phyloP scores from a whole-genome alignment of 2,329 filamentous ascomycete species.

The Thelonectria olida region DNA sequence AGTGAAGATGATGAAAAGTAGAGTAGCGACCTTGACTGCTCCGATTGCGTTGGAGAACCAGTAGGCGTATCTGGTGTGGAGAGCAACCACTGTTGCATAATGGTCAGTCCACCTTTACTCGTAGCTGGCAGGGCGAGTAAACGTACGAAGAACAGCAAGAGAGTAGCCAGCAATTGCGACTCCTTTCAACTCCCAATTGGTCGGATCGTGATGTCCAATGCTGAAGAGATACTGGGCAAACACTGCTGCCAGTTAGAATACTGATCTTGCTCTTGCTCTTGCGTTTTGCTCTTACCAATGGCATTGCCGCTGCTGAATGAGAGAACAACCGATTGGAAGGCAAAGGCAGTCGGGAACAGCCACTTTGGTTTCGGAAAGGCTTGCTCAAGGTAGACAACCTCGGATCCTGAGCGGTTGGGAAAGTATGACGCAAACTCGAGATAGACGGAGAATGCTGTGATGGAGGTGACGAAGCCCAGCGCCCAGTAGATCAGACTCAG shows the following conservation, averaged over 20 bases:
- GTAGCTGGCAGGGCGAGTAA: background rate
- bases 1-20: slow-evolving; percentile 68
- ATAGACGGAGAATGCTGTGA: slow-evolving; percentile 65
- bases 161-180: slow-evolving; percentile 72
- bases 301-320: slow-evolving; percentile 74
- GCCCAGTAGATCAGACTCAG: slow-evolving; percentile 71
- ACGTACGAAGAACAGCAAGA: slow-evolving; percentile 62
- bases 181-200: slow-evolving; percentile 72
- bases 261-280: background rate
- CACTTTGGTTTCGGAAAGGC: slow-evolving; percentile 70
- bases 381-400: slow-evolving; percentile 75
- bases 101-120: background rate
- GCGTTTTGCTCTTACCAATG: slow-evolving; percentile 51
- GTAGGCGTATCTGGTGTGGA: slow-evolving; percentile 66
- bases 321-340: slow-evolving; percentile 68
- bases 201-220: slow-evolving; percentile 59
- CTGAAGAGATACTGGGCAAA: slow-evolving; percentile 70
- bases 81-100: slow-evolving; percentile 47
- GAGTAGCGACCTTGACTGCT: slow-evolving; percentile 65
- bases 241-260: slow-evolving; percentile 48
- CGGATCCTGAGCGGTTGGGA: slow-evolving; percentile 70
- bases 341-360: slow-evolving; percentile 71
- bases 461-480: slow-evolving; percentile 67
- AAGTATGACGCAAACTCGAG: slow-evolving; percentile 72
- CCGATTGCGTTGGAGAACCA: slow-evolving; percentile 65